Evolutionary conservation across 225 moss, liverwort and hornwort genomes (phyloP), one percentile per base, ranked within the genome.

Genomic region (Bryum argenteum): DNA sequence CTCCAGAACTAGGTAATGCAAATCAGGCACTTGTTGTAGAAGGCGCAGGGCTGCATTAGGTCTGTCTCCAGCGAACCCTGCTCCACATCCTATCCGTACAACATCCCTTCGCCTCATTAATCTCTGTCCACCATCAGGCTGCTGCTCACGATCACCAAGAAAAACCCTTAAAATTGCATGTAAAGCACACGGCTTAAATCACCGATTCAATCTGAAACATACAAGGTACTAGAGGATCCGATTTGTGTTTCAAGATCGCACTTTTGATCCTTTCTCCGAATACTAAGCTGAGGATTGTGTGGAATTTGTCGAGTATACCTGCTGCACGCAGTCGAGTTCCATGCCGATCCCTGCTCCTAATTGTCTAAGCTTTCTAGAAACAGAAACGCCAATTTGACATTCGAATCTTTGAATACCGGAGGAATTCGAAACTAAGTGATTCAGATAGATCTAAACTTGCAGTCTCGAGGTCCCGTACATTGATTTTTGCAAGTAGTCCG

Each of bases 11-110:
- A 93, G 82, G 55, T 93, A 93, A 26, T 93, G 69, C 82, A 93
- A 73, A 56, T 82, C 71, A 24, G 89, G 89, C 53, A 91, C 91
- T 71, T 60, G 65, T 59, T 82, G 64, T 17, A 93, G 75, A 26
- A 93, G 89, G 38, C 72, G 89, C 62, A 83, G 77, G 0, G 93
- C 91, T 44, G 89, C 89, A 62, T 57, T 79, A 12, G 83, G 89
- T 79, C 93, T 79, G 76, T 93, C 91, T 41, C 93, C 93, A 42
- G 89, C 89, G 75, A 93, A 93, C 42, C 93, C 93, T 59, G 93
- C 93, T 69, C 91, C 91, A 75, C 89, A 91, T 33, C 91, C 93
- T 22, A 93, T 81, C 53, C 91, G 89, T 63, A 93, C 65, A 16
- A 77, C 83, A 51, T 84, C 77, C 58, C 76, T 77, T 57, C 22